Base-by-base conservation (phyloP, 2,329 filamentous ascomycete genomes). In the Botrytis paeoniae region DNA sequence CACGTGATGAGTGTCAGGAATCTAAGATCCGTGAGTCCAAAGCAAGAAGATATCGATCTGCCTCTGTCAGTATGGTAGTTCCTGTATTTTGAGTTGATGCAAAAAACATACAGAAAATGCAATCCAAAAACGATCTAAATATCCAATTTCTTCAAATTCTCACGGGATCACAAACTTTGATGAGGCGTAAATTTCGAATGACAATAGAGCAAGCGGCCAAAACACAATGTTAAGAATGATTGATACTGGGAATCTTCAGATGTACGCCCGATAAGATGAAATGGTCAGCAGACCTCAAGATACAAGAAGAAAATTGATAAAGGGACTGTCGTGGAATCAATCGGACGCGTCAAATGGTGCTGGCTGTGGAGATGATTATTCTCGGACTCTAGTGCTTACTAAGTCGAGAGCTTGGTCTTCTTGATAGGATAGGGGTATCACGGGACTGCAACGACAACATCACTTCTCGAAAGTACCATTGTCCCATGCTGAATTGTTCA, bases 341-440 rank as follows among this genome's bases (percentile, higher is more conserved):
- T 9, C n/a, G 37, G 51, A 43, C 22, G 22, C 14, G 48, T 69
- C 9, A 41, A 69, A 62, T 41, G 35, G 35, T 39, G 37, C 22
- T 29, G 48, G n/a, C 48, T 22, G 48, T 41, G 48, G 48, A n/a
- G 25, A 20, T 35, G 61, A 25, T 25, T 66, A 57, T 41, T 41
- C 57, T 41, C 5, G 35, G 35, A 68, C 25, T 22, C 39, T 41
- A 20, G 35, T 57, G 48, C 45, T 66, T 54, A 68, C 35, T 57
- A 68, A 68, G 45, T 35, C 3, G 1, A 9, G 32, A 32, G 48
- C 35, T 41, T 68, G 25, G 48, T 14, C 16, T 39, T 39, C 7
- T 32, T 39, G 16, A n/a, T 39, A 3, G 20, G 10, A 69, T 57
- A 69, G 65, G 65, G 48, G 65, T 25, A 57, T 69, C 65, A 69